Conservation (phyloP, 495 filamentous ascomycete species). For the Neurospora tetraspora region DNA sequence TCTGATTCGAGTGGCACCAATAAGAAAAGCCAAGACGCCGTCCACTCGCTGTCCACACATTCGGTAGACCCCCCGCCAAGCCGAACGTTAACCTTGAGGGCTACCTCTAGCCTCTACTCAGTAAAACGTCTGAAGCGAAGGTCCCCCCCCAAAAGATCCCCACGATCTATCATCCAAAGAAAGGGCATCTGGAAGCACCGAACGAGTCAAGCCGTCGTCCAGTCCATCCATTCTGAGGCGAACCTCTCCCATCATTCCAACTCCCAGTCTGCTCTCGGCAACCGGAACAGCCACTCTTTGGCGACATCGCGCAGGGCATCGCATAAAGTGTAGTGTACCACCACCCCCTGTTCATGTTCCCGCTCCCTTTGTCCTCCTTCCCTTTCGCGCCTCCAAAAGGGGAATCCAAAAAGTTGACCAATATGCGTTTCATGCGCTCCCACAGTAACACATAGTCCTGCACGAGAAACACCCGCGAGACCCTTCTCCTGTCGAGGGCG, state of each 20-base stretch:
- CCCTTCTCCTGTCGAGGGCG: not conserved
- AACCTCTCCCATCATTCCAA: not conserved
- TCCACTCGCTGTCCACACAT: not conserved
- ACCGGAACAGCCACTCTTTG: not conserved
- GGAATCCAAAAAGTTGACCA: not conserved
- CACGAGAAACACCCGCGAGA: not conserved
- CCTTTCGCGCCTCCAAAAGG: not conserved
- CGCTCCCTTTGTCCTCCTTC: not conserved
- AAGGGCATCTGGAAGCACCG: not conserved
- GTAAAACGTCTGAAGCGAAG: not conserved
- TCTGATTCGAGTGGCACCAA: not conserved
- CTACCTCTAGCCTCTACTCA: not conserved
- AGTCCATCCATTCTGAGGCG: not conserved
- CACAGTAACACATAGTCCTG: not conserved
- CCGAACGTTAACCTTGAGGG: not conserved
- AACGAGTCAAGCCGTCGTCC: not conserved
- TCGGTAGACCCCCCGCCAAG: not conserved
- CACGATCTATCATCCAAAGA: not conserved
- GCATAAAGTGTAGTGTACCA: not conserved
- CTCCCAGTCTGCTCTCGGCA: not conserved
- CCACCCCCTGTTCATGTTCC: not conserved
- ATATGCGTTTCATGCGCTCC: not conserved
- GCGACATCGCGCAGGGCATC: not conserved
- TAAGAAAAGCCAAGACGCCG: not conserved
- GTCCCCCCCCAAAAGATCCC: not conserved